Evolutionary conservation across 2,329 filamentous ascomycete genomes (phyloP).

Genomic region (Pseudomassariella vexata): DNA sequence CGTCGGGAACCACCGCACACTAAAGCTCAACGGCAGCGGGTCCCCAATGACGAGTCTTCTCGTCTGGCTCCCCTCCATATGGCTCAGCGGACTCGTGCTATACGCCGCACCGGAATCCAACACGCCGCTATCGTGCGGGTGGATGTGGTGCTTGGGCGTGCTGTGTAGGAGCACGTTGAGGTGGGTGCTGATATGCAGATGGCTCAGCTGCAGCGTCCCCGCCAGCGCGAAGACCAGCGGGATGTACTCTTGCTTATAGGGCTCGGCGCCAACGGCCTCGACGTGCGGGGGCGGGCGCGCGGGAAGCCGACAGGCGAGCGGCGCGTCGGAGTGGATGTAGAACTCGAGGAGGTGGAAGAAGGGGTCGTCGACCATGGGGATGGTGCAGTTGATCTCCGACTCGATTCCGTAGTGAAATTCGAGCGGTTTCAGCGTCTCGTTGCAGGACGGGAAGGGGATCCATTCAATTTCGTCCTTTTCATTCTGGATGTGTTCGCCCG

Average conservation of each 20-base stretch:
- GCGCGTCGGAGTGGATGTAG: conserved; percentile 95
- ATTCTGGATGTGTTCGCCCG: conserved; percentile 84
- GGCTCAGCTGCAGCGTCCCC: conserved; percentile 80
- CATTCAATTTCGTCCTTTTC: conserved; percentile 79
- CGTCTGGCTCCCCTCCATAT: conserved; percentile 45
- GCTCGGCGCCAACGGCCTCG: conserved; percentile 47
- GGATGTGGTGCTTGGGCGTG: conserved; percentile 55
- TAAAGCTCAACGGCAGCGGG: conserved; percentile 70
- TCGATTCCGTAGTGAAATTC: conserved; percentile 83
- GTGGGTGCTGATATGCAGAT: conserved; percentile 84
- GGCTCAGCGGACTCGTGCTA: conserved; percentile 66
- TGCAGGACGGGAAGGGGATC: conserved; percentile 84
- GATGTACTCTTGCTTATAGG: conserved; percentile 57
- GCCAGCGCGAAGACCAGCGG: conserved; percentile 85
- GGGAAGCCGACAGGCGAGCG: conserved; percentile 84
- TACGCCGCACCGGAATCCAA: conserved; percentile 87
- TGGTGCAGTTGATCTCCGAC: conserved; percentile 76
- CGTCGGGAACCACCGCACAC: conserved; percentile 80
- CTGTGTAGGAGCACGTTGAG: conserved; percentile 84
- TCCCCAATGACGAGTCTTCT: conserved; percentile 82
- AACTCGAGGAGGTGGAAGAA: conserved; percentile 92
- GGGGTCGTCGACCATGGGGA: conserved; percentile 68
- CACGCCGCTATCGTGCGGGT: conserved; percentile 66
- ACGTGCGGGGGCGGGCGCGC: conserved; percentile 60
- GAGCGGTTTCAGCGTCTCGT: conserved; percentile 77